Evolutionary conservation across 768 basidiomycete genomes (phyloP), one percentile per base, ranked within the genome.

Genomic region (Heimioporus sp.): DNA sequence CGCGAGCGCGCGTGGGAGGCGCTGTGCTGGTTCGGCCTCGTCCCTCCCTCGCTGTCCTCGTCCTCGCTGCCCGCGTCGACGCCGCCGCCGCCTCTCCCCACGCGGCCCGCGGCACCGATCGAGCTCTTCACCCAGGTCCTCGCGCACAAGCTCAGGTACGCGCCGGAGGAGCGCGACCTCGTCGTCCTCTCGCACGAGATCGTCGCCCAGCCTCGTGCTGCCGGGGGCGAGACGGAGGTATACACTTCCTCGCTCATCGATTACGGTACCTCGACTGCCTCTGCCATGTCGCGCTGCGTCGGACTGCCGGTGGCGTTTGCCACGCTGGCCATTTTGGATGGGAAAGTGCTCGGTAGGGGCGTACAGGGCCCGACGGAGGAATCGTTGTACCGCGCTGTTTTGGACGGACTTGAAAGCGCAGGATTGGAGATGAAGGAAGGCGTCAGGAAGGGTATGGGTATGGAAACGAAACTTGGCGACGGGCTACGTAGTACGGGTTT

Each of bases 261-360:
- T 31, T 87, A 86, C 58, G 92, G 86, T 2, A 78, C 74, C 17
- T 55, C 71, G 8, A 64, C 62, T 1, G 80, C 78, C 3, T 87
- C 88, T 0, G 94, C 94, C 5, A 97, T 97, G 94, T 82, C 92
- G n/a, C 76, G 84, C 30, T 91, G 89, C 3, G 94, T 97, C 16
- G 93, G 93, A 5, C 69, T 94, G 41, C 94, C 94, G 0, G 82
- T 95, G 8, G 94, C 90, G 1, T 81, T 93, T 61, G 92, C 92
- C 2, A 83, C 92, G 2, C 65, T 88, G 58, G 74, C 76, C 32
- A 76, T 93, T 6, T 68, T 90, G 36, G 86, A 91, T 63, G 89
- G 87, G 1, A 70, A 73, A 49, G 59, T 63, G 2, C 71, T 66
- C 68, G 47, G 56, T 1, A 70, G 83, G 32, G 92, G 92, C 16